Base-by-base conservation (phyloP, 768 basidiomycete species). In the Pleurotus cornucopiae region DNA sequence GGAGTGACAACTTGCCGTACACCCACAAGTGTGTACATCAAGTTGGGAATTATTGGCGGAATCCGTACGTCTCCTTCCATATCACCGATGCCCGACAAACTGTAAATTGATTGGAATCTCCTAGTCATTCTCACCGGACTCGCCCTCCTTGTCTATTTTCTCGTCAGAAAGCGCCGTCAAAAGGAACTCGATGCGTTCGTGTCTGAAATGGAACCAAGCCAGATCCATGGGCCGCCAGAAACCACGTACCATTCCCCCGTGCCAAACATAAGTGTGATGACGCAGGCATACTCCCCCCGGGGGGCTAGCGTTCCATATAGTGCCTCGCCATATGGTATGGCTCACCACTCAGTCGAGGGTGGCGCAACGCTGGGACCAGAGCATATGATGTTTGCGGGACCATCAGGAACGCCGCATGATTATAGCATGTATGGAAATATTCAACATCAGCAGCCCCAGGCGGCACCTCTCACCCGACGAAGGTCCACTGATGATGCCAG, bases 131-230 rank as follows among this genome's bases (percentile, higher is more conserved):
- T 52, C 34, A 2, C 18, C 34, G 30, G 30, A 18, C 2, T 52
- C 1, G 51, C 4, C 9, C 21, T 52, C 0, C 51, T 52, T 6
- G 51, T 52, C 9, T 52, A 52, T 40, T 30, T 30, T 30, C 23
- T 40, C 51, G 13, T 52, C 13, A 25, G 38, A 41, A 39, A 23
- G 38, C 51, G 23, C 51, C 51, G 51, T 13, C 51, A 14, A 25
- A 34, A 38, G 16, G 38, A 53, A 41, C 37, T 53, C 2, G 51
- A 53, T 53, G 51, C 37, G n/a, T 11, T 53, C 21, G 39, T 53
- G 2, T 53, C 51, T 25, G 51, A 21, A 23, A 52, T 52, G 51
- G 51, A 52, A 41, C 51, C 51, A n/a, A 52, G 51, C 51, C 51
- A 52, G 25, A 52, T 52, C 14, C 51, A 40, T 16, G 51, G 51